phyloP scores from a whole-genome alignment of 805 yeast genomes.

The Kazachstania kunashirensis region DNA sequence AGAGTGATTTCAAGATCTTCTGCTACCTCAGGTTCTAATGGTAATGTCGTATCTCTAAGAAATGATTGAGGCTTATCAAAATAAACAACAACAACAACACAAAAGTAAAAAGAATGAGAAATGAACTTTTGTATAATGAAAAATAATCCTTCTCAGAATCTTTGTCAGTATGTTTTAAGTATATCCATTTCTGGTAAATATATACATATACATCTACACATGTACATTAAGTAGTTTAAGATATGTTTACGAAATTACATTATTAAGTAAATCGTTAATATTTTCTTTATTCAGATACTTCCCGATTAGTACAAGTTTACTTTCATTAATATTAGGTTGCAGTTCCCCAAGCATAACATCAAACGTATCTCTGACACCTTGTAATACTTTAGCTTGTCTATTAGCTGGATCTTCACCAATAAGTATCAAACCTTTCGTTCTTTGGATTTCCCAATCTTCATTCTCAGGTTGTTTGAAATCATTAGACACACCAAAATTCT shows the following conservation, averaged over 20 bases:
- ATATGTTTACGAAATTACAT: constrained; percentile 6
- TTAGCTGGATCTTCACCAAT: constrained; percentile 23
- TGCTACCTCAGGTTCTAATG: constrained; percentile 4
- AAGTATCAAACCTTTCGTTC: constrained; percentile 70
- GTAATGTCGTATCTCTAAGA: constrained; percentile 22
- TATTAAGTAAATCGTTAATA: constrained; percentile 20
- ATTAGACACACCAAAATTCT: constrained; percentile 38
- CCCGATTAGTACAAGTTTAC: constrained; percentile 71
- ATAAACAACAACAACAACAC: too few relatives aligned
- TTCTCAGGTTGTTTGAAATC: constrained; percentile 22
- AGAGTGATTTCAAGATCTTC: background rate
- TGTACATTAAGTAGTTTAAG: too few relatives aligned
- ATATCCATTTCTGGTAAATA: too few relatives aligned
- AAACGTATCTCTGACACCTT: constrained; percentile 89
- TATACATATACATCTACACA: too few relatives aligned
- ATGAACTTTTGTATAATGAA: too few relatives aligned
- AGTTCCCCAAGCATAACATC: constrained; percentile 49
- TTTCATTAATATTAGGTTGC: constrained; percentile 24
- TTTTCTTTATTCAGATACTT: constrained; percentile 40
- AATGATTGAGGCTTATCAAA: constrained; percentile 18
- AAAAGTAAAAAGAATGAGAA: too few relatives aligned
- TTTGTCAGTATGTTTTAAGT: too few relatives aligned
- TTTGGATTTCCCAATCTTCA: constrained; percentile 50
- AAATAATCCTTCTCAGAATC: too few relatives aligned
- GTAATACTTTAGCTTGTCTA: constrained; percentile 49